phyloP scores from a whole-genome alignment of 1,139 yeast species.

The Groenewaldozyma sp. region DNA sequence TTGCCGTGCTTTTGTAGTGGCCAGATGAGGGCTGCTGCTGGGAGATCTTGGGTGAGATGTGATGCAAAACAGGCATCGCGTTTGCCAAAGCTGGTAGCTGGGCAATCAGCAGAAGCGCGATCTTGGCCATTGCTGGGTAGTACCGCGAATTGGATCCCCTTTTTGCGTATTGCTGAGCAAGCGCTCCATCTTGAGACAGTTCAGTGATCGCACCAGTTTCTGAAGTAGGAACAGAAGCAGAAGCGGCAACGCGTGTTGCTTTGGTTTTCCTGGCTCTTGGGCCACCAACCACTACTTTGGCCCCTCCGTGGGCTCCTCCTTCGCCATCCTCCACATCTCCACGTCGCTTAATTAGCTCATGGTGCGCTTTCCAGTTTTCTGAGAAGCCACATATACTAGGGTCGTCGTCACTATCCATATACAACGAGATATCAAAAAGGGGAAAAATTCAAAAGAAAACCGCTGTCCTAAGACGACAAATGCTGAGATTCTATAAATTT shows the following conservation, averaged over 20 bases:
- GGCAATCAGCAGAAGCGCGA: conserved; percentile 15
- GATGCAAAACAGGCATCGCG: conserved; percentile 9
- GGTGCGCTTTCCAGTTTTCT: background rate
- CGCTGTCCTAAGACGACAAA: no score
- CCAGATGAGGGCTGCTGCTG: background rate
- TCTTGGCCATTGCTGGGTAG: conserved; percentile 11
- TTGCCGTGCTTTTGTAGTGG: background rate
- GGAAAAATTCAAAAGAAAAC: no score
- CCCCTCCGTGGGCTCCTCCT: background rate
- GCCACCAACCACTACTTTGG: background rate
- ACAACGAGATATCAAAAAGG: no score
- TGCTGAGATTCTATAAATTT: no score
- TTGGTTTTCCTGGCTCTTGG: conserved; percentile 4
- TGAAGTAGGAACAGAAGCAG: background rate
- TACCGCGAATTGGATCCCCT: background rate
- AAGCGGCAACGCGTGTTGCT: background rate
- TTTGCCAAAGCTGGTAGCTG: conserved; percentile 14
- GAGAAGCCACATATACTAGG: conserved; percentile 16
- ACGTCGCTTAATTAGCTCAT: no score
- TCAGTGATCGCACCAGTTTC: background rate
- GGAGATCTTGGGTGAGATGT: conserved; percentile 5
- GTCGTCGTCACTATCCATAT: conserved; percentile 15
- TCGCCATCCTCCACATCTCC: background rate
- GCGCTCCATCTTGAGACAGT: background rate
- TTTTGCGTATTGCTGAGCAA: background rate